Evolutionary conservation across 352 stramenopile genomes (phyloP), one percentile per base, ranked within the genome.

Genomic region (Globisporangium radiosum): DNA sequence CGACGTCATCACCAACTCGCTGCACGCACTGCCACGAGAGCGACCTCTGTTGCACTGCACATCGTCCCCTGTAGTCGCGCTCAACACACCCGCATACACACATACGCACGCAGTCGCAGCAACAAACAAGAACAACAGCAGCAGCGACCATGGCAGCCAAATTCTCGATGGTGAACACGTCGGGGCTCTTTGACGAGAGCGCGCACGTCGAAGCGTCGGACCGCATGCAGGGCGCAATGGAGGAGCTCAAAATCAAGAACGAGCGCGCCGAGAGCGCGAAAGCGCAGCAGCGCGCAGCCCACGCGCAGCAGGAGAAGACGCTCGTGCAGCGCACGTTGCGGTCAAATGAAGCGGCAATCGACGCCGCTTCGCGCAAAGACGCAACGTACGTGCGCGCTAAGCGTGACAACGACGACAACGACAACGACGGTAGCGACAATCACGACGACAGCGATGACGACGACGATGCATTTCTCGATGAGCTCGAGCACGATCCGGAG

Each of bases 401-500:
- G 38, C 45, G 45, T 8, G 56, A 73, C 0, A 52, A 69, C 3
- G 60, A 74, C 8, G 62, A 87, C 7, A 47, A 45, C 45, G 47
- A 53, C 0, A 8, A 65, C 39, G 78, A 87, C 39, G 78, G 85
- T 43, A 80, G 90, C n/a, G 79, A 74, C 43, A 63, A 85, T 57
- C 57, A 87, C 47, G 65, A 84, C 6, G 76, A 85, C 44, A 56
- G 94, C 42, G 85, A 97, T 7, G 71, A 90, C 39, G 87, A 95
- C 39, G 78, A 87, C 45, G 82, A 91, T 15, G 79, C 76, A 47
- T 63, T 86, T 57, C 57, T 88, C 47, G 65, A 84, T 7, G 76
- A 85, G 45, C 57, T 95, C 42, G 85, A 97, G 7, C 71, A 90
- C 39, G 87, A 95, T 58, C 85, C 78, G 0, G 85, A 92, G 61